A percentile compares a stretch with the other conserved stretches of the same genome.
Conservation (phyloP, 1,139 yeast species). For the Nakaseomyces kungkrabaensis region DNA sequence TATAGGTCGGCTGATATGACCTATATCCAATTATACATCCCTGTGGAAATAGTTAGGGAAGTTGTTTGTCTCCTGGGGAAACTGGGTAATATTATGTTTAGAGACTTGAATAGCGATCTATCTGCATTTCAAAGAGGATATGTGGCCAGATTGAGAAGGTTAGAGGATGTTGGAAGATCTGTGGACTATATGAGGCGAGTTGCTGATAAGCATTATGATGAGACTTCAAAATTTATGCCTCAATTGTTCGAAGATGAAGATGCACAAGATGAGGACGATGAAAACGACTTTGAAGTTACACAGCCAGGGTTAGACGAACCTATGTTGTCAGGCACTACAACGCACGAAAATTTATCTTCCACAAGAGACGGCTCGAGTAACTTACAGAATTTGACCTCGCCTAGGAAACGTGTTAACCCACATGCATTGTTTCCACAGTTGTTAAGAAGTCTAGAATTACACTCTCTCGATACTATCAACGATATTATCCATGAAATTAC, state of each 20-base stretch:
- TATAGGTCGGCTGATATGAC: conserved; percentile 67
- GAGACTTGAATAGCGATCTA: conserved; percentile 59
- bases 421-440: conserved; percentile 7
- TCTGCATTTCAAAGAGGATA: conserved; percentile 66
- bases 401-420: background rate
- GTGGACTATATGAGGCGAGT: conserved; percentile 40
- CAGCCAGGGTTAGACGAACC: conserved; percentile 5
- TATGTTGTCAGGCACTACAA: background rate
- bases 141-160: conserved; percentile 55
- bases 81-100: conserved; percentile 53
- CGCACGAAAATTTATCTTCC: background rate
- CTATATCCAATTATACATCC: conserved; percentile 61
- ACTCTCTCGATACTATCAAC: conserved; percentile 36
- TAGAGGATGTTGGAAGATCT: conserved; percentile 63
- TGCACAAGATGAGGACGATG: conserved; percentile 10
- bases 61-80: conserved; percentile 56
- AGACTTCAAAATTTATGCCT: conserved; percentile 32
- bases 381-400: background rate
- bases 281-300: conserved; percentile 9
- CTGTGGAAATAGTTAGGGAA: conserved; percentile 60
- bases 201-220: conserved; percentile 33
- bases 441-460: conserved; percentile 16
- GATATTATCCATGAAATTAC: conserved; percentile 33
- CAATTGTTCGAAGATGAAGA: conserved; percentile 16
- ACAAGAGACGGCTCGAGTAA: too few species aligned